Conservation (phyloP, 768 basidiomycete genomes). For the Psilocybe cubensis region DNA sequence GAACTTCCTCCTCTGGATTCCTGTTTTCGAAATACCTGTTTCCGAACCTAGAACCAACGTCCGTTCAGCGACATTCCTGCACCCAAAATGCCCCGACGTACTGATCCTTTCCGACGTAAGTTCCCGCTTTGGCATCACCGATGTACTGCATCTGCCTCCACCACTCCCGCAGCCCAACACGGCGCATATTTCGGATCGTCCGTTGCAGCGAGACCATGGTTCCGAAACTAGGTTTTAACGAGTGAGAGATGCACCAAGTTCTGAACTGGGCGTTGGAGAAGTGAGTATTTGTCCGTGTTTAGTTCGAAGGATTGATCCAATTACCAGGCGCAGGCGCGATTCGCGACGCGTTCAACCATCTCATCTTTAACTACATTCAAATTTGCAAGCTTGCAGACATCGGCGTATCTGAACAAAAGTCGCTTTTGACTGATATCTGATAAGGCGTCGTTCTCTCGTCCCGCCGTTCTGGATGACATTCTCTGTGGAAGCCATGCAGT, state of each 20-base stretch:
- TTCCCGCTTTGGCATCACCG: conserved; percentile 90
- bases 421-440: no score
- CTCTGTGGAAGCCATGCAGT: not conserved
- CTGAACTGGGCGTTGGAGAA: conserved; percentile 1
- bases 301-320: not conserved
- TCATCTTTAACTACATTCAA: no score
- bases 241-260: not conserved
- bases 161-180: conserved; percentile 84
- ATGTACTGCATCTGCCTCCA: conserved; percentile 93
- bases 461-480: no score
- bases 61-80: conserved; percentile 7
- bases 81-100: conserved; percentile 44
- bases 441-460: no score
- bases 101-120: conserved; percentile 79
- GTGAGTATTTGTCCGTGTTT: conserved; percentile 9
- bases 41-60: conserved; percentile 67
- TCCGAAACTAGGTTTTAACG: conserved; percentile 6
- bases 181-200: conserved; percentile 75
- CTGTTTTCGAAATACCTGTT: conserved; percentile 95
- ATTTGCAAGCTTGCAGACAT: no score
- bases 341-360: no score
- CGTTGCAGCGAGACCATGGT: conserved; percentile 74
- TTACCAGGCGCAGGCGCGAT: no score
- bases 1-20: conserved; percentile 85
- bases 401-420: no score